These are phyloP conservation scores for Letharia columbiana DNA, from an alignment of 495 filamentous ascomycete genomes.

Conservation along the genomic window DNA sequence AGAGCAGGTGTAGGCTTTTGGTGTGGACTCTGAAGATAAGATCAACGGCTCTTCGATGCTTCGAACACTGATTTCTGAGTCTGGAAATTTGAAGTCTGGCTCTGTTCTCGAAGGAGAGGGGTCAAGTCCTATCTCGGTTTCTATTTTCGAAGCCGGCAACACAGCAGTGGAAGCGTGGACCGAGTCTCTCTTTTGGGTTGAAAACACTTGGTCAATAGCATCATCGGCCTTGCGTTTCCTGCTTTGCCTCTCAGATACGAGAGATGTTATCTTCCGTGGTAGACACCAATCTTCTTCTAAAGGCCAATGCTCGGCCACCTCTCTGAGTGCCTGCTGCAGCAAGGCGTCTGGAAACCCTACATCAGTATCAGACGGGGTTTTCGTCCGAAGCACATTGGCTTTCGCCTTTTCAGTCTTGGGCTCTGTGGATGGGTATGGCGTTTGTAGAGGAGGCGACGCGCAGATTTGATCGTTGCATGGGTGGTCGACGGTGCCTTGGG, in stretches of 20 bases:
- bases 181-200: background rate
- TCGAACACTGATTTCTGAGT: slow-evolving; percentile 28
- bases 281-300: slow-evolving; percentile 19
- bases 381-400: slow-evolving; percentile 31
- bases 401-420: slow-evolving; percentile 38
- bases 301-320: slow-evolving; percentile 12
- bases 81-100: slow-evolving; percentile 29
- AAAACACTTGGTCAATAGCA: background rate
- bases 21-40: slow-evolving; percentile 29
- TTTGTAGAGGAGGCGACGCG: slow-evolving; percentile 30
- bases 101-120: background rate
- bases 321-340: slow-evolving; percentile 27
- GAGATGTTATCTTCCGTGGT: slow-evolving; percentile 10
- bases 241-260: background rate
- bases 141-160: background rate
- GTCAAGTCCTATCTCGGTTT: background rate
- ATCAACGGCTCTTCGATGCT: slow-evolving; percentile 17
- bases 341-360: slow-evolving; percentile 28
- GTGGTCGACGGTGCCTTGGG: slow-evolving; percentile 16
- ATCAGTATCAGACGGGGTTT: slow-evolving; percentile 25
- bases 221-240: slow-evolving; percentile 22
- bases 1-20: slow-evolving; percentile 28
- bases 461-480: slow-evolving; percentile 22
- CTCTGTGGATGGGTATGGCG: slow-evolving; percentile 35
- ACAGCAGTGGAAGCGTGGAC: slow-evolving; percentile 25